A percentile compares a stretch with the other conserved stretches of the same genome.
Conservation (phyloP, 805 yeast species). For the Martiniozyma abietophila region DNA sequence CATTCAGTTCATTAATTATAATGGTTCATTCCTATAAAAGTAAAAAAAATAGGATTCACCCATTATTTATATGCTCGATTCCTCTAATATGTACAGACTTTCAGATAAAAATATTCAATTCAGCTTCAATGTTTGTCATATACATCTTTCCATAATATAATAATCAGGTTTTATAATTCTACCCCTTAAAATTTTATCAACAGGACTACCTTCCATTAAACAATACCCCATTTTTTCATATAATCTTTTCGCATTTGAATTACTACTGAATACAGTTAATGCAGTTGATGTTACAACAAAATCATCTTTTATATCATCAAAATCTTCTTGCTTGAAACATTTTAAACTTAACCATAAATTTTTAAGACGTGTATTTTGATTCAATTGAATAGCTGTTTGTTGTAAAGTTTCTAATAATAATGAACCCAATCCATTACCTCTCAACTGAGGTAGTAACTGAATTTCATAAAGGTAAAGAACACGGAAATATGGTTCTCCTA, state of each 20-base stretch:
- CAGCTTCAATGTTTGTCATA: neutral
- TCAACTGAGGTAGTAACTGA: constrained; percentile 32
- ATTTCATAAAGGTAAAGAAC: constrained; percentile 50
- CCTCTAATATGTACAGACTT: no score
- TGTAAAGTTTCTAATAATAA: constrained; percentile 31
- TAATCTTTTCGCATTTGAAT: constrained; percentile 6
- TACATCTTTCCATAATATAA: constrained; percentile 10
- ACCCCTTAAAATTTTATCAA: constrained; percentile 4
- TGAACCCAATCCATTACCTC: constrained; percentile 32
- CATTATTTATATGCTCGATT: no score
- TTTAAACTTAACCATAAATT: constrained; percentile 6
- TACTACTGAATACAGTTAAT: constrained; percentile 10
- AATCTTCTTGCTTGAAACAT: constrained; percentile 3
- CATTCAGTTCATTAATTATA: no score
- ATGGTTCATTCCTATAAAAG: no score
- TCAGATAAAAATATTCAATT: neutral
- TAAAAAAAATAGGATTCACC: no score
- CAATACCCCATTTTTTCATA: constrained; percentile 5
- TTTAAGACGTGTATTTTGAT: constrained; percentile 2
- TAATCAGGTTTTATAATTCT: constrained; percentile 9
- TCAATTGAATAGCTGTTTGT: constrained; percentile 18
- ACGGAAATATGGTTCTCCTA: constrained; percentile 29
- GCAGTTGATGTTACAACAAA: constrained; percentile 7
- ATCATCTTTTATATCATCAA: constrained; percentile 1
- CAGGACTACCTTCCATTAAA: constrained; percentile 6